These are phyloP conservation scores for Aaosphaeria pasadenensis DNA, from an alignment of 2,329 filamentous ascomycete genomes.

Conservation along the genomic window DNA sequence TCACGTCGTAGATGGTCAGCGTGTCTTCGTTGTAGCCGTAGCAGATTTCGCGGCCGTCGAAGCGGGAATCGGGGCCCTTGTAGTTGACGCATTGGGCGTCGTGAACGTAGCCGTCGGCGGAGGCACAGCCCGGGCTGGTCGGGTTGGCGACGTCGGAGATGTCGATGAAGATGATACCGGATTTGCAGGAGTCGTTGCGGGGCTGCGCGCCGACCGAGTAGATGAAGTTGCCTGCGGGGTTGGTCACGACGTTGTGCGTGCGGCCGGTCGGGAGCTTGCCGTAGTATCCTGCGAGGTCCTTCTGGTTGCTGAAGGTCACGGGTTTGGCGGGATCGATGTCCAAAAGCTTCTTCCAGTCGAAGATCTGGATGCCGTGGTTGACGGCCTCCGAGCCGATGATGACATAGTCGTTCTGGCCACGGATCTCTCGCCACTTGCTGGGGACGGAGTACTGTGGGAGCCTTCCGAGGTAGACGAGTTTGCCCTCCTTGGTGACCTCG, in stretches of 20 bases:
- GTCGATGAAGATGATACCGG: slow-evolving; percentile 60
- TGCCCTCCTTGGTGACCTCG: slow-evolving; percentile 51
- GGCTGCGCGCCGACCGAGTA: slow-evolving; percentile 37
- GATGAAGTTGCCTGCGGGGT: slow-evolving; percentile 36
- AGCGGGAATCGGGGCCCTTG: slow-evolving; percentile 50
- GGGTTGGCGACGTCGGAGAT: slow-evolving; percentile 54
- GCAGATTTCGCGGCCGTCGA: slow-evolving; percentile 53
- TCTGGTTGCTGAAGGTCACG: slow-evolving; percentile 30
- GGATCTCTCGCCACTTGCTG: slow-evolving; percentile 54
- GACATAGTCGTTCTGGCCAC: slow-evolving; percentile 43
- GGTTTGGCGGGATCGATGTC: slow-evolving; percentile 31
- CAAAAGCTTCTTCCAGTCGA: slow-evolving; percentile 55
- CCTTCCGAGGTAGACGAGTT: slow-evolving; percentile 53
- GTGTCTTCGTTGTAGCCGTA: slow-evolving; percentile 57
- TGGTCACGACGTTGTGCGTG: slow-evolving; percentile 39
- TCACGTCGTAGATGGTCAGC: slow-evolving; percentile 53
- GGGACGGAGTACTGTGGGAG: slow-evolving; percentile 47
- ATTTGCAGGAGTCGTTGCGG: slow-evolving; percentile 42
- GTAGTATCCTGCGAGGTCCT: slow-evolving; percentile 33
- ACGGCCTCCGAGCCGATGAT: slow-evolving; percentile 41
- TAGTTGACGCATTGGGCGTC: slow-evolving; percentile 60
- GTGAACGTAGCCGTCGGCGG: slow-evolving; percentile 58
- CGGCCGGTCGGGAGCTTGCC: slow-evolving; percentile 33
- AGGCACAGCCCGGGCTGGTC: slow-evolving; percentile 53
- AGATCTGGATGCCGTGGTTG: slow-evolving; percentile 59